Evolutionary conservation across 148 eudicot genomes (phyloP), one percentile per base, ranked within the genome.

Genomic region (Talinum fruticosum): DNA sequence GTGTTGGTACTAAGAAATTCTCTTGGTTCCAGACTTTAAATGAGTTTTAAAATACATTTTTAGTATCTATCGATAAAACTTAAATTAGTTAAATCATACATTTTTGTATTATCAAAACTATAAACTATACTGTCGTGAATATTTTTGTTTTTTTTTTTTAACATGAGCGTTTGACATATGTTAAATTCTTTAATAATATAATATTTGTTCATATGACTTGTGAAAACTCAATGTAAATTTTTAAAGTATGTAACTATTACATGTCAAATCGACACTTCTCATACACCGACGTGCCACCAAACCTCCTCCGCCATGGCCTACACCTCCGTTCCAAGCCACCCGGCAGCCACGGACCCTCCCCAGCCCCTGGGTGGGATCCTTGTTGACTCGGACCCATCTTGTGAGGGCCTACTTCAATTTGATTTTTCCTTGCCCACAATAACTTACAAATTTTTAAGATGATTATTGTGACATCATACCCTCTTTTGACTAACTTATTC

Each of bases 391-490:
- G 64, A 59, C 29, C 26, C 64, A 59, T 29, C 10, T 57, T 21
- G 26, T 24, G 54, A 3, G 64, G 28, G 7, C 64, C 29, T 23
- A 23, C 28, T 21, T 49, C 53, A 23, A 18, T 30, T 7, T 59
- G 66, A 19, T 1, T 37, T 23, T 45, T 44, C 44, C 37, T 19
- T 61, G 33, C 41, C 37, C 28, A 74, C 13, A 35, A 75, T 5
- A 24, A 12, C 64, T 24, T 45, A 28, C 32, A 0, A 16, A 74
- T 30, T 61, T 79, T 26, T 34, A 64, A 54, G n/a, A 75, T 79
- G 69, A 79, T 38, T 76, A 80, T 57, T 79, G 79, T 80, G 78
- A 83, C 81, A 73, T 80, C 86, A 83, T 80, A 75, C 80, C 79
- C 83, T 61, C 81, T 66, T 76, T 83, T 83, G 86, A 83, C 86